Evolutionary conservation across 2,329 filamentous ascomycete species (phyloP).

Genomic region (Cytospora mali): DNA sequence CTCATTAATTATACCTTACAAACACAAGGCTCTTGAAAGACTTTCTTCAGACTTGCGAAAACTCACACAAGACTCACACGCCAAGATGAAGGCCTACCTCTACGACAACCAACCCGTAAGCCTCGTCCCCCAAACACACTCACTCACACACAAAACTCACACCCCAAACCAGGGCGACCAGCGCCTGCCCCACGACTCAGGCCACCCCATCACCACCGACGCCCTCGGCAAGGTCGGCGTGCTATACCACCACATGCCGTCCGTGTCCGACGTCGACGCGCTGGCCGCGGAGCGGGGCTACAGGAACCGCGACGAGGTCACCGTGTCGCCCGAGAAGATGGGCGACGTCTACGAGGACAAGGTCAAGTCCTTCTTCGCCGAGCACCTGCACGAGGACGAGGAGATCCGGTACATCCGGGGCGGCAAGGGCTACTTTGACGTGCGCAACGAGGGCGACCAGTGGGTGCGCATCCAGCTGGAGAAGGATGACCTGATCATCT

Average conservation of each 20-base stretch:
- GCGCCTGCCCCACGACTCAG: conserved; percentile 86
- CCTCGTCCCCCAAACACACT: not conserved
- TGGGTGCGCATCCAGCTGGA: conserved; percentile 87
- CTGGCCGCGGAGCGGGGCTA: conserved; percentile 79
- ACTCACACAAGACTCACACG: conserved; percentile 14
- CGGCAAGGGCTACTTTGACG: conserved; percentile 91
- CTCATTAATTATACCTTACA: not conserved
- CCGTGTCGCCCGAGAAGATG: conserved; percentile 83
- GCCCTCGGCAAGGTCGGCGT: conserved; percentile 79
- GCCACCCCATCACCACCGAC: conserved; percentile 63
- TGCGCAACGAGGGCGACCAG: conserved; percentile 76
- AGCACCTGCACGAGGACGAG: conserved; percentile 97
- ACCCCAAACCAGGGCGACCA: conserved; percentile 75
- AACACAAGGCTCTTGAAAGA: not conserved
- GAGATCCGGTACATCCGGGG: conserved; percentile 95
- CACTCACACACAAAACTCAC: conserved; percentile 20
- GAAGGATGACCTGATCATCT: conserved; percentile 87
- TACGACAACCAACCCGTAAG: conserved; percentile 59
- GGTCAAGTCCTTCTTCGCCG: conserved; percentile 89
- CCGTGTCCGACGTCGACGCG: conserved; percentile 68
- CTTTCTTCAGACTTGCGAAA: not conserved
- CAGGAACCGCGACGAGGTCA: conserved; percentile 93
- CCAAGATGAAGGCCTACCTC: conserved; percentile 54
- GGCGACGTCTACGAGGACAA: conserved; percentile 88
- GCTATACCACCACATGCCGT: conserved; percentile 70